Conservation (phyloP, 1,284 basidiomycete species). For the Cutaneotrichosporon mucoides region DNA sequence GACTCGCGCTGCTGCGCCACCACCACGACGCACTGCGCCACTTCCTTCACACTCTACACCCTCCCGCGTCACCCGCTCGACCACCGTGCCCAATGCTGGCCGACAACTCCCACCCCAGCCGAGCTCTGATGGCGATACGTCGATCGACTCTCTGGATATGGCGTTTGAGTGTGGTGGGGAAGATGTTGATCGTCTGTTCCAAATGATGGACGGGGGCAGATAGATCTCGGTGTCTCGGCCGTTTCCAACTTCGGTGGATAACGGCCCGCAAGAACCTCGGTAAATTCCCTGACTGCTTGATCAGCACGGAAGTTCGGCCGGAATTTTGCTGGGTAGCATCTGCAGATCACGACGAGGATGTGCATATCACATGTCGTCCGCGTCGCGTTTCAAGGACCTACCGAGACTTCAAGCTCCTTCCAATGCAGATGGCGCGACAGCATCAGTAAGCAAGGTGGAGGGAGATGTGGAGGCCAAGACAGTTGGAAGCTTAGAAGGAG, state of each 20-base stretch:
- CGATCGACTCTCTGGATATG: constrained; percentile 35
- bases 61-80: background rate
- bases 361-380: no score
- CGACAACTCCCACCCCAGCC: constrained; percentile 2
- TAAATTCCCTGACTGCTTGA: no score
- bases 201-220: constrained; percentile 20
- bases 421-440: no score
- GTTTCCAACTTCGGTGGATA: background rate
- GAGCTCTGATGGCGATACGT: constrained; percentile 26
- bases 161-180: constrained; percentile 28
- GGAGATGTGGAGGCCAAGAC: no score
- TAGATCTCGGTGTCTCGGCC: background rate
- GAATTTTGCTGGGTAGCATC: no score
- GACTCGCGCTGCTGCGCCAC: background rate
- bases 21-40: background rate
- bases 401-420: no score
- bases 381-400: no score
- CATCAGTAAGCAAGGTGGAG: no score
- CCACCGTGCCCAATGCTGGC: background rate
- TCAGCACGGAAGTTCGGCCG: no score
- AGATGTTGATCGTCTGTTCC: constrained; percentile 28
- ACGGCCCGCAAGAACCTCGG: no score
- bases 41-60: background rate
- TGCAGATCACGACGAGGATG: no score
- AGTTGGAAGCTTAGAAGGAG: no score